Percentiles rank a stretch among this genome's conserved stretches.
phyloP scores from a whole-genome alignment of 1,284 basidiomycete genomes.

The Ustilago cynodontis region DNA sequence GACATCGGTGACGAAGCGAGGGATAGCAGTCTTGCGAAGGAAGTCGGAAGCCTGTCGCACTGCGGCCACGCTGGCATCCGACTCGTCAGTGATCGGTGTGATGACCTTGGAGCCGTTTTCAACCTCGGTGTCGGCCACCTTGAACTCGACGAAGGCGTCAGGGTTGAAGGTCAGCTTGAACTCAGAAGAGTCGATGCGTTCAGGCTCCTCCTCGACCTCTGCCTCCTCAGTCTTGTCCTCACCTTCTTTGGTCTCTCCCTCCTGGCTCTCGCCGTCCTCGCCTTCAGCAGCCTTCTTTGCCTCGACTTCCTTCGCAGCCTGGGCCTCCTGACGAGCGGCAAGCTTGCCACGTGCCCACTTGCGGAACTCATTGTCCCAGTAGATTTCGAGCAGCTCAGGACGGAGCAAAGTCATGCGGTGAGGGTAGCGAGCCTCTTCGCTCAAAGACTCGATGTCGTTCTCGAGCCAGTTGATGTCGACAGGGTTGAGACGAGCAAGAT shows the following conservation, averaged over 20 bases:
- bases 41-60: slow-evolving; percentile 74
- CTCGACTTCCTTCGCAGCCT: slow-evolving; percentile 38
- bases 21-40: slow-evolving; percentile 73
- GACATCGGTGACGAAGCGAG: slow-evolving; percentile 72
- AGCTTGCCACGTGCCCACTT: slow-evolving; percentile 73
- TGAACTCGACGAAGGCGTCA: slow-evolving; percentile 74
- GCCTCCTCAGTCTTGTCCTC: slow-evolving; percentile 23
- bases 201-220: slow-evolving; percentile 46
- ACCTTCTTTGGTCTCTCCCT: slow-evolving; percentile 30
- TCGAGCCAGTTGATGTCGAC: slow-evolving; percentile 75
- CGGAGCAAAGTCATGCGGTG: slow-evolving; percentile 75
- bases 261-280: slow-evolving; percentile 47
- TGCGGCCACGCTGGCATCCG: slow-evolving; percentile 73
- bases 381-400: slow-evolving; percentile 74
- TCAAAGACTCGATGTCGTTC: slow-evolving; percentile 69
- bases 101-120: slow-evolving; percentile 52
- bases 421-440: slow-evolving; percentile 70
- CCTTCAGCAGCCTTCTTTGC: slow-evolving; percentile 36
- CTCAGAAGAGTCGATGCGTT: slow-evolving; percentile 68
- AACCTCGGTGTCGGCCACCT: slow-evolving; percentile 42
- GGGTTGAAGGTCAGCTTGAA: slow-evolving; percentile 75
- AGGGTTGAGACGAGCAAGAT: slow-evolving; percentile 73
- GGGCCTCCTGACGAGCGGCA: slow-evolving; percentile 60
- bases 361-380: slow-evolving; percentile 74
- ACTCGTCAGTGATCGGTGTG: slow-evolving; percentile 71